Conservation (phyloP, 2,329 filamentous ascomycete species). For the Metarhizium album region DNA sequence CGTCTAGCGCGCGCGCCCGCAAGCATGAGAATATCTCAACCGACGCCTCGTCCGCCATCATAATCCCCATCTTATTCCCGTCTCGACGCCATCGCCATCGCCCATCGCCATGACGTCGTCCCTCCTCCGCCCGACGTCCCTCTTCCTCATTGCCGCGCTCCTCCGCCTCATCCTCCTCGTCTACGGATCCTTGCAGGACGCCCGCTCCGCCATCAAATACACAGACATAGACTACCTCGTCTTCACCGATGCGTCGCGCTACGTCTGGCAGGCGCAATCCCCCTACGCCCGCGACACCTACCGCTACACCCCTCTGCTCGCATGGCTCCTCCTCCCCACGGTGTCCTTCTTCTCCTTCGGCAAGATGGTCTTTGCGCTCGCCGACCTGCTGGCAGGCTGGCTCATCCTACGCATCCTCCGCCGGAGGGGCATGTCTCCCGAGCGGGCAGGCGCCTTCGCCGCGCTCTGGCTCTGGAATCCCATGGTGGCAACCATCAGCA, state of each 20-base stretch:
- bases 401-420: conserved; percentile 43
- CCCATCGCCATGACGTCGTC: conserved; percentile 7
- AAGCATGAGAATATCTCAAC: background rate
- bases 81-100: background rate
- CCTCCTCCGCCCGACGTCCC: conserved; percentile 27
- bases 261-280: conserved; percentile 52
- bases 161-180: conserved; percentile 66
- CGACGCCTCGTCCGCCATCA: too few species aligned
- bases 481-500: conserved; percentile 97
- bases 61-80: background rate
- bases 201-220: conserved; percentile 86
- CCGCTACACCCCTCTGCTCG: conserved; percentile 87
- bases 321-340: conserved; percentile 83
- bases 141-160: conserved; percentile 47
- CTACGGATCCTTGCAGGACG: conserved; percentile 89
- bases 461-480: conserved; percentile 92
- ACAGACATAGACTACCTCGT: conserved; percentile 98
- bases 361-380: conserved; percentile 74
- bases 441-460: conserved; percentile 61
- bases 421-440: conserved; percentile 33
- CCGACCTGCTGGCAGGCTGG: conserved; percentile 78
- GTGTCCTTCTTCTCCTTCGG: conserved; percentile 72
- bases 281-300: conserved; percentile 91
- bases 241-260: conserved; percentile 89
- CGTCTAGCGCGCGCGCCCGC: conserved; percentile 3